Evolutionary conservation across 2,329 filamentous ascomycete species (phyloP).

Genomic region (Fusarium xylarioides): DNA sequence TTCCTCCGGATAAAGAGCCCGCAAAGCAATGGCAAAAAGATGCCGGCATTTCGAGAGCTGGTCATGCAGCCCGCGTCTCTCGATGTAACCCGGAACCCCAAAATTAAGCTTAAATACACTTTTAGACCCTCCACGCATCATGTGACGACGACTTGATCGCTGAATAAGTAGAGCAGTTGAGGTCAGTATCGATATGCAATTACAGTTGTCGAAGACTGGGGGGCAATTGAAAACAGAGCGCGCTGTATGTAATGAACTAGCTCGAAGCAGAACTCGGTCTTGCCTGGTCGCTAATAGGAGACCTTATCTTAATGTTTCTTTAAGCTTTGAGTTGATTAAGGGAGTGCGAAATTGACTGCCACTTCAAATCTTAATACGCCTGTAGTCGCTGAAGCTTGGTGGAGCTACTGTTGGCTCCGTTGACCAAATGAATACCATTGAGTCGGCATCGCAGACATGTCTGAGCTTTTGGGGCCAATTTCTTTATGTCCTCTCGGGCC

Average conservation of each 20-base stretch:
- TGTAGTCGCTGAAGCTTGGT: too few relatives aligned
- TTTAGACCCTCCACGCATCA: accelerated
- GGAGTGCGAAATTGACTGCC: too few relatives aligned
- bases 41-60: too few relatives aligned
- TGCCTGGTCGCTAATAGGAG: too few relatives aligned
- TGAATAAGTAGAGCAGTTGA: not conserved
- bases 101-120: not conserved
- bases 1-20: not conserved
- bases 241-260: not conserved
- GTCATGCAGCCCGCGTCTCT: accelerated
- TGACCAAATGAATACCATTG: too few relatives aligned
- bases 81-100: accelerated
- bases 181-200: too few relatives aligned
- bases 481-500: not conserved
- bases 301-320: accelerated
- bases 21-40: too few relatives aligned
- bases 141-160: not conserved
- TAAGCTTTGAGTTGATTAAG: too few relatives aligned
- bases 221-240: not conserved
- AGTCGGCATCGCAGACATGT: not conserved
- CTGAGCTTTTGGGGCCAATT: not conserved
- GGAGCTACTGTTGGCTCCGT: too few relatives aligned
- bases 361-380: too few relatives aligned
- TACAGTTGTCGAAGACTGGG: accelerated
- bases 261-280: not conserved